Conservation (phyloP, 2,329 filamentous ascomycete genomes). For the Madurella fahalii region DNA sequence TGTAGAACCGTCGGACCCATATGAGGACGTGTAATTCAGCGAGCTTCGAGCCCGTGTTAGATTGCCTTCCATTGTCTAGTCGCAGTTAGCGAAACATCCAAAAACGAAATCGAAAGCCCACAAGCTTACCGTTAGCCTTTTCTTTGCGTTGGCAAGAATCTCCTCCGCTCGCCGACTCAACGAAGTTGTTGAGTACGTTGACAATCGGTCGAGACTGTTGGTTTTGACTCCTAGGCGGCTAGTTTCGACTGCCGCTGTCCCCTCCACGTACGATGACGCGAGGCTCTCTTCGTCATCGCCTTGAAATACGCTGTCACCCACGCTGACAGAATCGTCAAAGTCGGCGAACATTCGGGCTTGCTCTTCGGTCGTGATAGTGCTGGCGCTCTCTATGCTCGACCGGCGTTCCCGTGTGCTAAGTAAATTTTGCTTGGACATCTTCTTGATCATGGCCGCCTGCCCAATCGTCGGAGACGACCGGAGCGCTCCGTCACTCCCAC, state of each 20-base stretch:
- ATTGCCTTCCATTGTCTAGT: slow-evolving; percentile 89
- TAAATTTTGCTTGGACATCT: slow-evolving; percentile 39
- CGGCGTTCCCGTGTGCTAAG: slow-evolving; percentile 45
- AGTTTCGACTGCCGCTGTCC: slow-evolving; percentile 34
- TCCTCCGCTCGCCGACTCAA: slow-evolving; percentile 80
- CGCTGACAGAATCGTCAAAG: slow-evolving; percentile 58
- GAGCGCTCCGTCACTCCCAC: slow-evolving; percentile 34
- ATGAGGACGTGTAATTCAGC: slow-evolving; percentile 53
- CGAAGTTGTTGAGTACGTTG: slow-evolving; percentile 64
- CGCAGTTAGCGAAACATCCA: slow-evolving; percentile 8
- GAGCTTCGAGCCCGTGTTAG: slow-evolving; percentile 72
- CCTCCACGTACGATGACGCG: slow-evolving; percentile 52
- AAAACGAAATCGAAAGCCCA: neutral
- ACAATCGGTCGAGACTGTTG: slow-evolving; percentile 26
- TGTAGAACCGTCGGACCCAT: slow-evolving; percentile 51
- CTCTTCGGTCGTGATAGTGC: slow-evolving; percentile 54
- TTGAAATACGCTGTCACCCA: slow-evolving; percentile 62
- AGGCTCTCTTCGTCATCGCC: slow-evolving; percentile 66
- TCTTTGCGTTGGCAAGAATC: slow-evolving; percentile 90
- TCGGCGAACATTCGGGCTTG: slow-evolving; percentile 51
- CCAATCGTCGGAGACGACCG: slow-evolving; percentile 46
- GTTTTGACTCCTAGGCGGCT: slow-evolving; percentile 24
- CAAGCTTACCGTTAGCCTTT: slow-evolving; percentile 72
- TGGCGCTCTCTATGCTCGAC: slow-evolving; percentile 56
- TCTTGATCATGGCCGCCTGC: slow-evolving; percentile 41